These are phyloP conservation scores for Chaetomium sp. DNA, from an alignment of 2,329 filamentous ascomycete genomes.

Conservation along the genomic window DNA sequence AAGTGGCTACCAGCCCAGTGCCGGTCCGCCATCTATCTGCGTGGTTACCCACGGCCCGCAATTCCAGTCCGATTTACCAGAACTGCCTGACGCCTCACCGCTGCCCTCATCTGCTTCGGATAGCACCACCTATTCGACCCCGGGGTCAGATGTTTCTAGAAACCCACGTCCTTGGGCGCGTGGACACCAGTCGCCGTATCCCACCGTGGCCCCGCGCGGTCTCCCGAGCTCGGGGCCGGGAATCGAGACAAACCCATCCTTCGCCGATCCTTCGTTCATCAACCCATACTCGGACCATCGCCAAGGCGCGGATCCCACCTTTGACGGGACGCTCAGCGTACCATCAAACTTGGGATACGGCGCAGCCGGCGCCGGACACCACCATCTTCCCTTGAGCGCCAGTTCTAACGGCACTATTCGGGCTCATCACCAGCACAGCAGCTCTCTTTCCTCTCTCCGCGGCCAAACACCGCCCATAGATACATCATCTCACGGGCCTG, in stretches of 20 bases:
- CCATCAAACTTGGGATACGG: constrained; percentile 9
- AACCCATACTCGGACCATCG: constrained; percentile 35
- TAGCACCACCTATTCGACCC: constrained; percentile 52
- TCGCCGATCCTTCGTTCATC: constrained; percentile 37
- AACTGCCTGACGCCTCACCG: constrained; percentile 43
- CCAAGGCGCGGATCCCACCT: constrained; percentile 39
- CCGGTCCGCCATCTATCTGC: constrained; percentile 32
- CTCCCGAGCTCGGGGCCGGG: constrained; percentile 28
- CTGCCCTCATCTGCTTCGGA: constrained; percentile 51
- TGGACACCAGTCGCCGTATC: constrained; percentile 38
- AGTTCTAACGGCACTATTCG: constrained; percentile 17
- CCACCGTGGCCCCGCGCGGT: constrained; percentile 25
- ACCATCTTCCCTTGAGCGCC: constrained; percentile 14
- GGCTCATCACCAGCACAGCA: constrained; percentile 38
- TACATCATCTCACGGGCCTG: constrained; percentile 46
- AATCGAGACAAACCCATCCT: constrained; percentile 37
- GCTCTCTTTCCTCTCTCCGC: constrained; percentile 50
- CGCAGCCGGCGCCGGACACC: constrained; percentile 34
- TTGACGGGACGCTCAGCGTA: constrained; percentile 43
- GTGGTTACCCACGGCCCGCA: constrained; percentile 36
- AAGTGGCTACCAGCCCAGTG: constrained; percentile 38
- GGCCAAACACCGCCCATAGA: constrained; percentile 50
- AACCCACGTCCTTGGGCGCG: constrained; percentile 33
- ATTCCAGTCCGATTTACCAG: constrained; percentile 38
- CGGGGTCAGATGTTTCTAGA: constrained; percentile 43